Base-by-base conservation (phyloP, 163 green algal species). In the Coccomyxa subellipsoidea region DNA sequence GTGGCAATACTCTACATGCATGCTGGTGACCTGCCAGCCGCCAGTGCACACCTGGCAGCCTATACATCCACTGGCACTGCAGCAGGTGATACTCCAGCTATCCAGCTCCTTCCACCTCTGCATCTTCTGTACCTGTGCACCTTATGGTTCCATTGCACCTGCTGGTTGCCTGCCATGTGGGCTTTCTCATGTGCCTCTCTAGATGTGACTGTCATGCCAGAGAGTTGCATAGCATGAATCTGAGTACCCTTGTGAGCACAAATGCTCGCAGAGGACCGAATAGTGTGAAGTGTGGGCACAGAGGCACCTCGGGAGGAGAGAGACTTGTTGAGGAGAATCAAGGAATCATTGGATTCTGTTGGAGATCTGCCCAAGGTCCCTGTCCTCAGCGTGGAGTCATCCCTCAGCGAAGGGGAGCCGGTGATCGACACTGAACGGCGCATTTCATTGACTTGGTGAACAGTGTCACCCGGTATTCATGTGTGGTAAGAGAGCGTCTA, bases 371-470 rank as follows among this genome's bases (percentile, higher is more conserved):
- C 70, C 2, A 34, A 73, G n/a, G 2, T n/a, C 29, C 66, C 66
- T 73, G 7, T 73, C 2, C 29, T 73, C 29, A 34, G 70, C 27
- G 31, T 40, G 70, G 8, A 38, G 70, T 38, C 32, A 77, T n/a
- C 70, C n/a, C 32, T 38, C 3, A 39, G 32, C 12, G 32, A n/a
- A 31, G 31, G 18, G 38, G 9, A 29, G 36, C 76, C 76, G 15
- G 38, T 36, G 38, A 37, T 69, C 7, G 38, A 59, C n/a, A 27
- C 39, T 35, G 76, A 80, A 37, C 36, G 38, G 38, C 37, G 76
- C 18, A 35, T 80, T 23, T 34, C 76, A 8, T 8, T 80, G 18
- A 59, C 76, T 39, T 80, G 76, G 76, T 80, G 32, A 77, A 66
- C n/a, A n/a, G n/a, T n/a, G n/a, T n/a, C n/a, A n/a, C n/a, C n/a